These are phyloP conservation scores for Camellia oleifera DNA, from an alignment of 179 eudicot species.

Conservation along the genomic window DNA sequence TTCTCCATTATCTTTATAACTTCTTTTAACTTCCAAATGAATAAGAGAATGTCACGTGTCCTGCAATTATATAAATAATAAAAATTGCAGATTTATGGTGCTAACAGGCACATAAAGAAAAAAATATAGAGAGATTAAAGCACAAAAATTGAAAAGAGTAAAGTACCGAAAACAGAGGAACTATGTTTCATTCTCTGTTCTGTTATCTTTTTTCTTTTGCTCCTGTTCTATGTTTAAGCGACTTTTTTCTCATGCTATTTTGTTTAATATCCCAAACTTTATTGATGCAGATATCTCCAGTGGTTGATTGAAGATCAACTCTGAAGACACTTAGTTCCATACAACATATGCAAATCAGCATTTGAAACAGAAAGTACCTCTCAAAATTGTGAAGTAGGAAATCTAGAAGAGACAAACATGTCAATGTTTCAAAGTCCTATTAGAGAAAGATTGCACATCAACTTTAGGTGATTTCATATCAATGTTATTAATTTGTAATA, in stretches of 20 bases:
- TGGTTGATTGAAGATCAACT: slow-evolving; percentile 98
- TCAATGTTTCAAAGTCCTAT: slow-evolving; percentile 49
- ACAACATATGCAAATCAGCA: slow-evolving; percentile 89
- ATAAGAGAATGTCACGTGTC: no score
- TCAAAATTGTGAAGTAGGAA: slow-evolving; percentile 20
- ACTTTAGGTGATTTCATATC: no score
- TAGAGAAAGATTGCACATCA: slow-evolving; percentile 88
- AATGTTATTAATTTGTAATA: no score
- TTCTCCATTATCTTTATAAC: no score
- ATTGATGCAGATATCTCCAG: slow-evolving; percentile 71
- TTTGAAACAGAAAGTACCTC: slow-evolving; percentile 34
- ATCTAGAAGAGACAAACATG: slow-evolving; percentile 22
- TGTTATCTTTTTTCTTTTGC: neutral
- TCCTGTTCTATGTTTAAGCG: neutral
- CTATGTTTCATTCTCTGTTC: neutral
- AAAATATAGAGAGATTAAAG: neutral
- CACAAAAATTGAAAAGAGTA: neutral
- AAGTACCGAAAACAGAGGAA: neutral
- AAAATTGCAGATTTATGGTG: no score
- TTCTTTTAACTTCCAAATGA: no score
- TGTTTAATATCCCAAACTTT: slow-evolving; percentile 13
- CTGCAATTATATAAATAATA: no score
- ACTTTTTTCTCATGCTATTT: neutral
- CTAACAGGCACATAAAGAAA: neutral
- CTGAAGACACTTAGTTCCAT: slow-evolving; percentile 72